Percentiles rank a stretch among this genome's conserved stretches.
Evolutionary conservation across 2,329 filamentous ascomycete genomes (phyloP).

Genomic region (Metarhizium guizhouense): DNA sequence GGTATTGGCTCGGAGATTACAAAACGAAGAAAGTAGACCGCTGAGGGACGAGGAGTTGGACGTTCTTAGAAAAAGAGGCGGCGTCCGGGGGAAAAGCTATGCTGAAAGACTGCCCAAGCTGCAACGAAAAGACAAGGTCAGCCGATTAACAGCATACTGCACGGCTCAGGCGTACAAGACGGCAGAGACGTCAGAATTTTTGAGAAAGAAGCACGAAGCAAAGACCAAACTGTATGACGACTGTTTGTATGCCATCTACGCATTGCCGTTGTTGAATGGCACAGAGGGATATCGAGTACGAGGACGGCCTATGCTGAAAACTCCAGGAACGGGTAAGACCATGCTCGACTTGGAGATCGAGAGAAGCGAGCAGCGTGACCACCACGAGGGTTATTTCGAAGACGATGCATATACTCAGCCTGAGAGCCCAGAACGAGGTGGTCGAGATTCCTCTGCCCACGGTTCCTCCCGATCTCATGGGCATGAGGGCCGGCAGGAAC

Average conservation of each 20-base stretch:
- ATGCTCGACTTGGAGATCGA: constrained; percentile 94
- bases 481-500: constrained; percentile 15
- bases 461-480: constrained; percentile 19
- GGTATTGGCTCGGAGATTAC: constrained; percentile 27
- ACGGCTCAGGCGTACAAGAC: constrained; percentile 91
- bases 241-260: constrained; percentile 92
- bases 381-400: constrained; percentile 85
- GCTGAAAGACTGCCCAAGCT: constrained; percentile 88
- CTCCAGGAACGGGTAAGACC: constrained; percentile 79
- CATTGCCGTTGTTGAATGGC: constrained; percentile 78
- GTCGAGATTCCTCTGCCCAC: constrained; percentile 20
- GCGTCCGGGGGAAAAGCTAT: constrained; percentile 72
- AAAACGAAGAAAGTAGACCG: constrained; percentile 54
- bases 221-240: constrained; percentile 97
- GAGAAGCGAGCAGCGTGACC: constrained; percentile 78
- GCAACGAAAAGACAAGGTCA: constrained; percentile 76
- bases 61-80: constrained; percentile 52
- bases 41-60: constrained; percentile 60
- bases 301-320: constrained; percentile 87
- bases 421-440: constrained; percentile 21
- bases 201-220: constrained; percentile 78
- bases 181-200: constrained; percentile 77
- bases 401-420: constrained; percentile 50
- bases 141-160: constrained; percentile 90
- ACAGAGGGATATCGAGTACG: constrained; percentile 78